Evolutionary conservation across 768 basidiomycete genomes (phyloP).

Genomic region (Psilocybe tampanensis): DNA sequence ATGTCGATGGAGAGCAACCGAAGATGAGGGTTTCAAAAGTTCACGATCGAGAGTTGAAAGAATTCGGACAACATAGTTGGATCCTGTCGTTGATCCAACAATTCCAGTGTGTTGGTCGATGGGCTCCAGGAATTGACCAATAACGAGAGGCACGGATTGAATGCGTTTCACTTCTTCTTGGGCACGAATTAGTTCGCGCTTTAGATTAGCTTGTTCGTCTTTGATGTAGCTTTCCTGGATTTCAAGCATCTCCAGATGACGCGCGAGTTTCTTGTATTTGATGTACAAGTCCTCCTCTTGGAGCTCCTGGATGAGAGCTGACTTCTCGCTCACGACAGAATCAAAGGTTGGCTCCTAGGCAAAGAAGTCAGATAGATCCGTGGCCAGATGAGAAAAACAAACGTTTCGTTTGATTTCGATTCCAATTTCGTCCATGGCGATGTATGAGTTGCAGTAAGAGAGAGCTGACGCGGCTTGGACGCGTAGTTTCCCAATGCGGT

Average conservation of each 20-base stretch:
- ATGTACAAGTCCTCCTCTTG: constrained; percentile 94
- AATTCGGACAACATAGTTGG: constrained; percentile 97
- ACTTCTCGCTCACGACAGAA: constrained; percentile 86
- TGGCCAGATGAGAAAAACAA: constrained; percentile 24
- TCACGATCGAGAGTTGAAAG: constrained; percentile 96
- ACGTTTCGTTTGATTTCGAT: constrained; percentile 85
- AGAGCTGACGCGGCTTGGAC: constrained; percentile 53
- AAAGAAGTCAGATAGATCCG: constrained; percentile 5
- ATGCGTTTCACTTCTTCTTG: constrained; percentile 99
- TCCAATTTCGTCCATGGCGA: constrained; percentile 85
- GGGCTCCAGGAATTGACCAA: constrained; percentile 98
- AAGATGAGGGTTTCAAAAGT: constrained; percentile 94
- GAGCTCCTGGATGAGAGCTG: constrained; percentile 81
- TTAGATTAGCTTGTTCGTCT: constrained; percentile 97
- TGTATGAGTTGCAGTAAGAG: constrained; percentile 23
- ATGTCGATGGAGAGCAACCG: constrained; percentile 98
- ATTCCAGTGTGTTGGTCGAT: constrained; percentile 98
- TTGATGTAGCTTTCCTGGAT: constrained; percentile 97
- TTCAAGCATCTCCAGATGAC: constrained; percentile 93
- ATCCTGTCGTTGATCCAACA: constrained; percentile 96
- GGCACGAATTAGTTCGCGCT: constrained; percentile 96
- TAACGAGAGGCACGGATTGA: constrained; percentile 97
- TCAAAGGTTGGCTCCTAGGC: constrained; percentile 90
- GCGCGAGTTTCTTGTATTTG: constrained; percentile 95
- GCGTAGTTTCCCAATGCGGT: constrained; percentile 38